Evolutionary conservation across 2,329 filamentous ascomycete genomes (phyloP), one percentile per base, ranked within the genome.

Genomic region (Hymenoscyphus fraxineus): DNA sequence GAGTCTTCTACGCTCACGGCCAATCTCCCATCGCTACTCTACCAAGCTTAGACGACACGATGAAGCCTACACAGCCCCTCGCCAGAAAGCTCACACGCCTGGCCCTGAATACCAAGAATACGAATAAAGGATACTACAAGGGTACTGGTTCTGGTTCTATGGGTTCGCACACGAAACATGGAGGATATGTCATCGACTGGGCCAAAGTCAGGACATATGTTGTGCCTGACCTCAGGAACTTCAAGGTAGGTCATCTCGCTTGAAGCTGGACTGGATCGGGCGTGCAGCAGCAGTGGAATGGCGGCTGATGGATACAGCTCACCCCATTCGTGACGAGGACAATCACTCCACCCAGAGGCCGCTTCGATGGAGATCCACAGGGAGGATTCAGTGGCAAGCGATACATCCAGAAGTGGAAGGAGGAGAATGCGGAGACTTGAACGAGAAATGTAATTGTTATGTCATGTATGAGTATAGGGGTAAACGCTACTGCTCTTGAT

Each of bases 81-180:
- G 83, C 84, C 72, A 82, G 87, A 76, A 84, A 85, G 64, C 85
- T 92, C 73, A 85, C 88, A 78, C 92, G 94, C 75, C 82, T 93
- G 65, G 83, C 85, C 61, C 85, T 99, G 74, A 97, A 92, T 13
- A 96, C 94, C 71, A 99, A 99, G 80, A 89, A 95, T 78, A 89
- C 94, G 76, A 91, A 90, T 77, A 92, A 92, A 76, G 94, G 93
- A 71, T 99, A 89, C 86, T 99, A 99, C 87, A 98, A 98, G 83
- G 95, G 95, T 76, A 97, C 90, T 73, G 85, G 93, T 58, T 89
- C 92, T 0, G 95, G 95, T 1, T 87, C 90, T 54, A 93, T 96
- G 87, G 95, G 95, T 77, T 80, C 82, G 15, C 92, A 96, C 79
- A 93, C 91, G 62, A 90, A 91, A 76, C 86, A 87, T 76, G 95